A percentile compares a stretch with the other conserved stretches of the same genome.
These are phyloP conservation scores for Quercus tomentella DNA, from an alignment of 331 rosid genomes.

Conservation along the genomic window DNA sequence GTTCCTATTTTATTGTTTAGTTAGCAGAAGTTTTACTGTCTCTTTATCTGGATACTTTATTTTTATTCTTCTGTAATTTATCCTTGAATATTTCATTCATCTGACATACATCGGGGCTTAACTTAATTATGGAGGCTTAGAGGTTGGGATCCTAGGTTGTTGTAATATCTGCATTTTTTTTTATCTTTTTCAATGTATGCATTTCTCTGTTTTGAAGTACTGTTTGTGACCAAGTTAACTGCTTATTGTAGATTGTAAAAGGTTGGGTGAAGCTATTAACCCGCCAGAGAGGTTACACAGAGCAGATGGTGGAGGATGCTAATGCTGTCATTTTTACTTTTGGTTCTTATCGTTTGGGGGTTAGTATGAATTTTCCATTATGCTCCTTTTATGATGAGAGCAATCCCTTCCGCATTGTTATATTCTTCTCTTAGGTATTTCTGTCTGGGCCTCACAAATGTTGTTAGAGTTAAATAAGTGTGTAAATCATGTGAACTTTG, in stretches of 20 bases:
- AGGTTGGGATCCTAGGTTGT: neutral
- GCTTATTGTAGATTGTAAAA: constrained; percentile 73
- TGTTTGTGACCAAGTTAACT: constrained; percentile 7
- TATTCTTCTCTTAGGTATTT: neutral
- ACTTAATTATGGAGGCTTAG: neutral
- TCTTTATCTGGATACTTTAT: neutral
- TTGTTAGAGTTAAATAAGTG: neutral
- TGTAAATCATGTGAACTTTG: neutral
- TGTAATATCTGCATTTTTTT: constrained; percentile 7
- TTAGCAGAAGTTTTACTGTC: neutral
- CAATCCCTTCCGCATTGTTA: neutral
- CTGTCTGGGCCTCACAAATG: neutral
- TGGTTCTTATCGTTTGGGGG: constrained; percentile 95
- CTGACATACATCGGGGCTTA: neutral
- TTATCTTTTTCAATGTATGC: neutral
- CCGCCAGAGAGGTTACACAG: constrained; percentile 76
- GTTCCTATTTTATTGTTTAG: neutral
- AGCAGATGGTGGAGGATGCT: constrained; percentile 96
- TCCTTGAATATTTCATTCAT: neutral
- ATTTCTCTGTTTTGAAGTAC: neutral
- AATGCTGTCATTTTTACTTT: constrained; percentile 86
- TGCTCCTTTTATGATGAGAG: neutral
- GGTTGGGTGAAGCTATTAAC: constrained; percentile 92
- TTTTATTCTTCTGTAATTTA: neutral
- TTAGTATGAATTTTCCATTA: constrained; percentile 24